Base-by-base conservation (phyloP, 2,329 filamentous ascomycete species). In the Talaromyces amestolkiae region DNA sequence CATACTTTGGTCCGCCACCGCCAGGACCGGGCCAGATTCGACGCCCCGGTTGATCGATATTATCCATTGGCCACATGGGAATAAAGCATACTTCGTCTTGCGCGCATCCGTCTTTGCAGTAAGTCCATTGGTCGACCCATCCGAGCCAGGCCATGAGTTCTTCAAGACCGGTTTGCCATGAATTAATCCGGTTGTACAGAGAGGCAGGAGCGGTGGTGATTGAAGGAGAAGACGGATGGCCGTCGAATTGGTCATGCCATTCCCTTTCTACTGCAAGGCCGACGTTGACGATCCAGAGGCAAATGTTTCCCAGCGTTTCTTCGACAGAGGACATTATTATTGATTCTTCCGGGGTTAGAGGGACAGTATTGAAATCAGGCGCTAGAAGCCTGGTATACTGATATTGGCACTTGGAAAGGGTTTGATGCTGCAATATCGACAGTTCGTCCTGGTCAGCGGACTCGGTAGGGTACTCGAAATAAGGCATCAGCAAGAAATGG, bases 101-200 rank as follows among this genome's bases (percentile, higher is more conserved):
- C 3, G 68, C 77, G 65, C 82, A 84, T 47, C 75, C 74, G 35
- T 75, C 70, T 3, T 75, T 67, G 65, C 82, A 84, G 9, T 74
- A 72, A 1, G 76, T 73, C 70, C 79, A 82, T 70, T 82, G 78
- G 33, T 80, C 80, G 41, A 79, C 80, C 82, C 82, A 85, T 5
- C 82, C 82, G 0, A 84, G 73, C 82, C 82, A 85, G 1, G 82
- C 81, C 70, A 79, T 78, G 11, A 84, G 70, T 67, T 82, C 77
- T 54, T 80, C 74, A 3, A 83, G 66, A 17, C 75, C 71, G 6
- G 72, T 63, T n/a, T 66, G 70, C 76, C 79, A 80, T 3, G 37
- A 39, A 63, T 65, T 53, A 41, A 59, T 68, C 74, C 72, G 70
- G 75, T 74, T 35, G 68, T 19, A n/a, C 22, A 59, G 19, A 31